Base-by-base conservation (phyloP, 1,284 basidiomycete genomes). In the Cutaneotrichosporon mucoides region DNA sequence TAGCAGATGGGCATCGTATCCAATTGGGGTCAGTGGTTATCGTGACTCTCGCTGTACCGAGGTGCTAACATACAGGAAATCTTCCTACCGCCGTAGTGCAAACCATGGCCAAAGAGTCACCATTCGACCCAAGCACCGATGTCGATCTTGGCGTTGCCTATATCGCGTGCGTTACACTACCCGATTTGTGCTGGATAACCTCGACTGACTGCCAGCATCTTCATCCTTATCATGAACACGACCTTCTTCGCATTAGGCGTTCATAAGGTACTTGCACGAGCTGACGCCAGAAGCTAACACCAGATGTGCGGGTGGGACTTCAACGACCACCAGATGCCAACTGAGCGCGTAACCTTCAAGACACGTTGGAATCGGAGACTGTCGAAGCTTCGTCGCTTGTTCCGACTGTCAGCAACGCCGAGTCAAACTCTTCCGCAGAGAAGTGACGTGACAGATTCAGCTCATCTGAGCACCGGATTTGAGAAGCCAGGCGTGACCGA, bases 61-160 rank as follows among this genome's bases (percentile, higher is more conserved):
- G 56, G 52, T 38, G 24, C 12, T 11, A n/a, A 6, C 38, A 40
- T 36, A 38, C n/a, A 70, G 67, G 70, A n/a, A 73, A 77, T 59
- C 55, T 75, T 33, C 71, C 88, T 2, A 89, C 84, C 0, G 83
- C 88, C 0, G 81, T 86, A 1, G 75, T 84, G 10, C 81, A 85
- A 77, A 83, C 82, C 37, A 76, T 86, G 44, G 84, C 81, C 0
- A 81, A 79, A 6, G 60, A 79, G 1, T 72, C 81, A 0, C 85
- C 85, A 0, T 87, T 86, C 69, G 79, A 82, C 53, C 81, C 82
- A 1, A 65, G 71, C 10, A 68, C 75, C 0, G 84, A 86, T 62
- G 77, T 82, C 53, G 81, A 81, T 40, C 66, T 90, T 10, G 76
- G 76, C 6, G 66, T 73, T 0, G 76, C 76, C 0, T 78, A 78